Conservation (phyloP, 371 early-diverging fungal genomes). For the Rhizopus stolonifer region DNA sequence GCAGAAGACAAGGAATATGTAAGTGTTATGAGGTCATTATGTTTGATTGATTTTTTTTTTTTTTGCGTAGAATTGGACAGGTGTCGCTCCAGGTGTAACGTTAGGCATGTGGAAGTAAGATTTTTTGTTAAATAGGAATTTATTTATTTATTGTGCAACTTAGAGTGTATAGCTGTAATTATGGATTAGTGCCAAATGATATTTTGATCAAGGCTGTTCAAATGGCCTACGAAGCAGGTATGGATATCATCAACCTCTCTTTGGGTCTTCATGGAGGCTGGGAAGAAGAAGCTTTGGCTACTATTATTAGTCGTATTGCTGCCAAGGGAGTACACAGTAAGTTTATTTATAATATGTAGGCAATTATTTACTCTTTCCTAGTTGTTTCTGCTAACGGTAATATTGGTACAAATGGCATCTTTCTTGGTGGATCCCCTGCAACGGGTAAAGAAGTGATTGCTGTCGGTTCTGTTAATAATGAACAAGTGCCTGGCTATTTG, state of each 20-base stretch:
- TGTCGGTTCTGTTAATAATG: constrained; percentile 66
- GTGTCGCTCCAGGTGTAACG: constrained; percentile 62
- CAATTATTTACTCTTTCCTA: neutral
- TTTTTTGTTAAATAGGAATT: neutral
- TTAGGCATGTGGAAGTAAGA: constrained; percentile 44
- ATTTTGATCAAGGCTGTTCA: constrained; percentile 68
- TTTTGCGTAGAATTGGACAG: constrained; percentile 35
- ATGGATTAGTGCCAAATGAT: constrained; percentile 43
- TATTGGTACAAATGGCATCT: constrained; percentile 62
- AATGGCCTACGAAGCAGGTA: constrained; percentile 52
- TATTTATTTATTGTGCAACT: neutral
- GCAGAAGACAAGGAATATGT: constrained; percentile 47
- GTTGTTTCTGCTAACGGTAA: constrained; percentile 66
- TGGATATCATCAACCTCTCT: constrained; percentile 27
- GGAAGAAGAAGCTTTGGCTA: constrained; percentile 30
- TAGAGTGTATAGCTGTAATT: constrained; percentile 35
- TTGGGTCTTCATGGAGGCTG: constrained; percentile 31
- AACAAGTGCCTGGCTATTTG: constrained; percentile 24
- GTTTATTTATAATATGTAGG: too few relatives aligned
- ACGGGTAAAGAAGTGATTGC: constrained; percentile 54
- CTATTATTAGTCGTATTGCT: constrained; percentile 34
- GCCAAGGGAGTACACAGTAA: constrained; percentile 36
- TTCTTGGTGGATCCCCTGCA: constrained; percentile 57
- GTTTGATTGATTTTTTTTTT: constrained; percentile 1
- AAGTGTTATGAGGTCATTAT: constrained; percentile 9